phyloP scores from a whole-genome alignment of 345 rosid genomes.

The Acer negundo region DNA sequence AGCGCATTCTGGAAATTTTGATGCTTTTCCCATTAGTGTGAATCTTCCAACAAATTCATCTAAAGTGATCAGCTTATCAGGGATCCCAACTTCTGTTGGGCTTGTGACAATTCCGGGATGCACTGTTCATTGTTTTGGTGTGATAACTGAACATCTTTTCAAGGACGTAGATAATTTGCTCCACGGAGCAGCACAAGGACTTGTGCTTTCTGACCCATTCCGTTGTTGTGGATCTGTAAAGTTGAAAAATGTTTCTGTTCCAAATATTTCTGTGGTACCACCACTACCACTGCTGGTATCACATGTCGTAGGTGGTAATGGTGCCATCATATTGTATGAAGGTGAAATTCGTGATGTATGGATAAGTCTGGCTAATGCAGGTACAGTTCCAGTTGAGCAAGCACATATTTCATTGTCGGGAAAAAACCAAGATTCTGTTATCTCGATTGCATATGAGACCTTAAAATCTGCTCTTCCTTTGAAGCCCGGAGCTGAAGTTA shows the following conservation, averaged over 20 bases:
- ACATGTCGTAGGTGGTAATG: conserved; percentile 87
- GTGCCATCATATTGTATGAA: conserved; percentile 89
- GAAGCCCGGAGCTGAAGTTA: conserved; percentile 94
- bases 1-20: conserved; percentile 81
- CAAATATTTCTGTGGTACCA: conserved; percentile 77
- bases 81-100: conserved; percentile 89
- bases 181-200: conserved; percentile 97
- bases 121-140: conserved; percentile 94
- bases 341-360: conserved; percentile 85
- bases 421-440: conserved; percentile 90
- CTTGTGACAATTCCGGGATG: conserved; percentile 84
- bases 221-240: conserved; percentile 90
- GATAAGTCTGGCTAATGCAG: conserved; percentile 94
- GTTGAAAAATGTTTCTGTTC: conserved; percentile 74
- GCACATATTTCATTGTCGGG: conserved; percentile 94
- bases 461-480: conserved; percentile 80
- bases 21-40: conserved; percentile 89
- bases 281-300: conserved; percentile 86
- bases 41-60: conserved; percentile 94
- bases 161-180: conserved; percentile 96
- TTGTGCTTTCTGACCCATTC: conserved; percentile 98
- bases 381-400: conserved; percentile 88
- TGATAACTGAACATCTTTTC: conserved; percentile 88
- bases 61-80: conserved; percentile 91
- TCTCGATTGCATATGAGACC: conserved; percentile 72